Percentiles rank a stretch among this genome's conserved stretches.
Conservation (phyloP, 768 basidiomycete species). For the Xanthoconium stramineum region DNA sequence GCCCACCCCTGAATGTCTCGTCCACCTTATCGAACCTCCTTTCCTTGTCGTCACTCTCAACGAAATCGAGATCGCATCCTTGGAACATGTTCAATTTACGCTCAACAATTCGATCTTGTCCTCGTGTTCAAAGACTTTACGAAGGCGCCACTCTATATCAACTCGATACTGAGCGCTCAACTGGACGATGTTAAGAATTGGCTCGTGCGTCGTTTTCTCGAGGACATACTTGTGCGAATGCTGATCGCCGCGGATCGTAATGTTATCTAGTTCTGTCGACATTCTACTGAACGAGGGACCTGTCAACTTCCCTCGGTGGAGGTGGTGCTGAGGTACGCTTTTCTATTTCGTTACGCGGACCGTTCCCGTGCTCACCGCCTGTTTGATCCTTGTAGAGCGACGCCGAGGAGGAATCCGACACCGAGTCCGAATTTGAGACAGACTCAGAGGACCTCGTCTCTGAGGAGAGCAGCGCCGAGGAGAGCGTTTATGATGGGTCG, state of each 20-base stretch:
- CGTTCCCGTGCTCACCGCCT: constrained; percentile 34
- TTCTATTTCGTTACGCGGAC: constrained; percentile 4
- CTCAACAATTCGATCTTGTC: constrained; percentile 96
- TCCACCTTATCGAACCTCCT: constrained; percentile 91
- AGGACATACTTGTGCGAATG: background rate
- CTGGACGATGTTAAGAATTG: constrained; percentile 99
- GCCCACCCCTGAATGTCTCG: constrained; percentile 94
- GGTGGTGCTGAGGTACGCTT: constrained; percentile 43
- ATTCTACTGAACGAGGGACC: constrained; percentile 94
- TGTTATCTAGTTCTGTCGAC: constrained; percentile 79
- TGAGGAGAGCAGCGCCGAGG: too few species aligned
- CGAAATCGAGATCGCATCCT: too few species aligned
- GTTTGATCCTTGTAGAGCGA: too few species aligned
- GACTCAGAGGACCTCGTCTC: too few species aligned
- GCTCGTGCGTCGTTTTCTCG: constrained; percentile 61
- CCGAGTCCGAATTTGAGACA: too few species aligned
- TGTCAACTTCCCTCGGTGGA: constrained; percentile 81
- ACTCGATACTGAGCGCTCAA: constrained; percentile 86
- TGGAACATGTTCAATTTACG: constrained; percentile 82
- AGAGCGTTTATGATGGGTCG: constrained; percentile 51
- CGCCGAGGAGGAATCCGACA: too few species aligned
- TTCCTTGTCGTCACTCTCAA: too few species aligned
- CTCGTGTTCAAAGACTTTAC: constrained; percentile 97
- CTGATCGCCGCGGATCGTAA: constrained; percentile 1
- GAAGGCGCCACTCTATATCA: constrained; percentile 89